Conservation (phyloP, 2,329 filamentous ascomycete genomes). For the Paecilomyces niveus region DNA sequence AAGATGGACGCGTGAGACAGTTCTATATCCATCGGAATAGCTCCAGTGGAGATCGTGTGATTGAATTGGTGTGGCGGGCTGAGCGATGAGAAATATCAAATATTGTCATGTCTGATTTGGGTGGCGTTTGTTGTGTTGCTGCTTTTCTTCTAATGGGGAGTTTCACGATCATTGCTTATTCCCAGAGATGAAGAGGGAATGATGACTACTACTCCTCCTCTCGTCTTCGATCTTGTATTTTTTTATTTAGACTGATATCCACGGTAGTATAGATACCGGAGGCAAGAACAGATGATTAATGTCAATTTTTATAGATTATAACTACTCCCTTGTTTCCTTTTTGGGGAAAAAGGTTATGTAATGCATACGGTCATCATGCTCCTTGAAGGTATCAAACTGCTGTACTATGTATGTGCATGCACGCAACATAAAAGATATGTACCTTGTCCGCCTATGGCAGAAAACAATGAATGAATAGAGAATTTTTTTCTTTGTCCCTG, state of each 20-base stretch:
- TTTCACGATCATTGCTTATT: too few species aligned
- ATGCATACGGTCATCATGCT: background rate
- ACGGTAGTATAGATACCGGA: background rate
- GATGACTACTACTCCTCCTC: background rate
- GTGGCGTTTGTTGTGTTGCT: background rate
- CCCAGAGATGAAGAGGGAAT: background rate
- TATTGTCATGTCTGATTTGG: background rate
- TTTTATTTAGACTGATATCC: background rate
- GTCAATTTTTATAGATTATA: background rate
- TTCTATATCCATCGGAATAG: slow-evolving; percentile 46
- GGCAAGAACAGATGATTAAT: background rate
- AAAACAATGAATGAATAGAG: too few species aligned
- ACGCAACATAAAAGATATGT: too few species aligned
- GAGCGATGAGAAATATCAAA: background rate
- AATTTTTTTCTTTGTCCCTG: too few species aligned
- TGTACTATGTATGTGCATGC: too few species aligned
- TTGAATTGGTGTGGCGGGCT: slow-evolving; percentile 33
- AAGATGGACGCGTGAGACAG: slow-evolving; percentile 45
- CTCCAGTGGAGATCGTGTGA: slow-evolving; percentile 30
- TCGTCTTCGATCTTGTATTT: background rate
- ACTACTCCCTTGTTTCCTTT: background rate
- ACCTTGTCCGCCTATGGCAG: too few species aligned
- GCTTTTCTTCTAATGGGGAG: background rate
- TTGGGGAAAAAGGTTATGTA: background rate
- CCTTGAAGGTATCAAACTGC: too few species aligned